Base-by-base conservation (phyloP, 2,329 filamentous ascomycete species). In the Scedosporium aurantiacum region DNA sequence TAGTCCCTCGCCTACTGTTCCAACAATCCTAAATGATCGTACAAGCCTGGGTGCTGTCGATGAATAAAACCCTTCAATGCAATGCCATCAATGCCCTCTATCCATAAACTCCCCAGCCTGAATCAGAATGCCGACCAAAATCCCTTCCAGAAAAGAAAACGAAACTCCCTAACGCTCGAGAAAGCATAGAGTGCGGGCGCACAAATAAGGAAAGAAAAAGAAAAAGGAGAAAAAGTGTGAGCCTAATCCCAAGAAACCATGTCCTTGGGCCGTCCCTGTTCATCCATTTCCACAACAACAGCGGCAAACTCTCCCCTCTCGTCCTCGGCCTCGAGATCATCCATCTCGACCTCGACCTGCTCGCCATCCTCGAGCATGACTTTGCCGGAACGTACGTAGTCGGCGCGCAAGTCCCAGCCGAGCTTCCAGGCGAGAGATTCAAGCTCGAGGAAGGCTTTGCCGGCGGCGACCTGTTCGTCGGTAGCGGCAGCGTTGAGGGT, bases 361-460 rank as follows among this genome's bases (percentile, higher is more conserved):
- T 82, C 76, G 27, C 80, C 78, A 65, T 82, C 80, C 63, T 83
- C 80, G 57, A 82, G 72, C 72, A 78, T 80, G 27, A 79, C 68
- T 60, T 72, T 76, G 1, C 80, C 80, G 21, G 72, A 72, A 3
- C 78, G 73, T 5, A 81, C 67, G 64, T 80, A 81, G 62, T 80
- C 75, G 6, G 73, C 77, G 16, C 75, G 68, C 12, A 86, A 69
- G 60, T 86, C 81, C 84, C 83, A 86, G 3, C 78, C 81, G 57
- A 72, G 72, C 56, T 71, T 73, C 74, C 73, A 75, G 3, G 81
- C 68, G 71, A 75, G 80, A 5, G 72, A 69, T 66, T 80, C 79
- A 2, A 85, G 71, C 4, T 73, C 73, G 1, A 72, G 71, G 66
- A 85, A 84, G 3, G 79, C 78, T 5, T 73, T 71, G 14, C 76